Base-by-base conservation (phyloP, 192 early-diverging fungal genomes). In the Powellomyces hirtus region DNA sequence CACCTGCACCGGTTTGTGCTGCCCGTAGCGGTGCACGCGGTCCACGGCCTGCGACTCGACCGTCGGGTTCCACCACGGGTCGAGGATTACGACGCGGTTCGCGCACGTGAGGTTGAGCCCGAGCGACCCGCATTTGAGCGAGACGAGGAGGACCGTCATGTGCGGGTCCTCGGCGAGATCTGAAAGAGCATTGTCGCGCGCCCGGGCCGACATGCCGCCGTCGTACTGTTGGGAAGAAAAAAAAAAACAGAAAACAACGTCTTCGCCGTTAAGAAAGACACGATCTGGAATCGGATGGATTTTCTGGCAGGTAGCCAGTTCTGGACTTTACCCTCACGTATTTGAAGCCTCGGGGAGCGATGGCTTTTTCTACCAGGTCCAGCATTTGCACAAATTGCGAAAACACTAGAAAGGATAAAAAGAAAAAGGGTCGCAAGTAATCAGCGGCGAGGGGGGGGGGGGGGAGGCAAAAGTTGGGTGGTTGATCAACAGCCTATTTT, bases 41-140 rank as follows among this genome's bases (percentile, higher is more conserved):
- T 92, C 90, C 62, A 90, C 86, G 1, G 86, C 86, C 64, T 86
- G 86, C 45, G 78, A 65, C 80, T 90, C 89, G 4, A 90, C 57
- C 2, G 86, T 80, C 22, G 89, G 89, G 65, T 89, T 91, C 89
- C 88, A 89, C 92, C 92, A 94, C 30, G 89, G 68, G 60, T 91
- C 89, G 71, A 91, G 80, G 24, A 94, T 53, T 35, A 94, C 87
- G 2, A 94, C 87, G 26, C 82, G 81, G 77, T 86, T 90, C 1
- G 88, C 88, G 6, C 71, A 14, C 20, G 70, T 75, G 11, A 91
- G 64, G 62, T 94, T 94, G 18, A 92, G 75, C 14, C 90, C 93
- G 36, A 90, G 71, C 0, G 84, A 84, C 10, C 89, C 77, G 44
- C 88, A 89, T 58, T 87, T 88, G 30, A 86, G 77, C 53, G 88